phyloP scores from a whole-genome alignment of 2,329 filamentous ascomycete genomes.

The Colletotrichum gloeosporioides region DNA sequence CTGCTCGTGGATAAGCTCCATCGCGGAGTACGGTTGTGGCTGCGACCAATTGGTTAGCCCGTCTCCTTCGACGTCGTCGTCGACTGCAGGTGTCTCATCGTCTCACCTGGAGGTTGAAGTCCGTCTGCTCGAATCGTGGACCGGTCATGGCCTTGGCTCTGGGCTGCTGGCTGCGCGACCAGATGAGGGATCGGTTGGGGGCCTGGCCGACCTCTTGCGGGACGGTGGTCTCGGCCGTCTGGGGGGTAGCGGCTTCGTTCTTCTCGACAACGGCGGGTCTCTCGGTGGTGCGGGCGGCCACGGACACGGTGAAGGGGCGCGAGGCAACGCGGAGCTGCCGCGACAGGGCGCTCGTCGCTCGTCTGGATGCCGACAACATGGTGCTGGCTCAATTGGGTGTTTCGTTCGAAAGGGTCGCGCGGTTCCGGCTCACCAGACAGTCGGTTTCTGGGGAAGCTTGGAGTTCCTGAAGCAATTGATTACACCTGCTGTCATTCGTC shows the following conservation, averaged over 20 bases:
- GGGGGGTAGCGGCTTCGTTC: constrained; percentile 45
- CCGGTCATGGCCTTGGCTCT: constrained; percentile 87
- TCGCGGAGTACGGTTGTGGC: constrained; percentile 89
- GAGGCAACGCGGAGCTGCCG: constrained; percentile 48
- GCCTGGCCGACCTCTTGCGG: constrained; percentile 72
- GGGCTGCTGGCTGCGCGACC: constrained; percentile 86
- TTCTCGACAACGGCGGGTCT: constrained; percentile 46
- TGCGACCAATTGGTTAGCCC: constrained; percentile 39
- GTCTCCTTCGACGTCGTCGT: neutral
- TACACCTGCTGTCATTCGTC: constrained; percentile 20
- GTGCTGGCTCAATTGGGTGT: constrained; percentile 32
- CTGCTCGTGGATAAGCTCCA: constrained; percentile 95
- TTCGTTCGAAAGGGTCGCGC: neutral
- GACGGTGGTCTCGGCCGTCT: constrained; percentile 46
- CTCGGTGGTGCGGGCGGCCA: constrained; percentile 33
- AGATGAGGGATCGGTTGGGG: constrained; percentile 81
- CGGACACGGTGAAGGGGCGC: constrained; percentile 54
- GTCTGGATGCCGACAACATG: constrained; percentile 50
- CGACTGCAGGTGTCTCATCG: neutral
- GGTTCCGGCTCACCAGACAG: constrained; percentile 13
- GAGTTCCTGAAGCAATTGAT: constrained; percentile 19
- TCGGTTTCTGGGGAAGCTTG: constrained; percentile 13
- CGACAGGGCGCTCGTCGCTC: constrained; percentile 46
- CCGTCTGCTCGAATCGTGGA: constrained; percentile 95
- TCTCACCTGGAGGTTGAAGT: constrained; percentile 87